A percentile compares a stretch with the other conserved stretches of the same genome.
phyloP scores from a whole-genome alignment of 73 alveolate genomes.

The Blepharisma stoltei region DNA sequence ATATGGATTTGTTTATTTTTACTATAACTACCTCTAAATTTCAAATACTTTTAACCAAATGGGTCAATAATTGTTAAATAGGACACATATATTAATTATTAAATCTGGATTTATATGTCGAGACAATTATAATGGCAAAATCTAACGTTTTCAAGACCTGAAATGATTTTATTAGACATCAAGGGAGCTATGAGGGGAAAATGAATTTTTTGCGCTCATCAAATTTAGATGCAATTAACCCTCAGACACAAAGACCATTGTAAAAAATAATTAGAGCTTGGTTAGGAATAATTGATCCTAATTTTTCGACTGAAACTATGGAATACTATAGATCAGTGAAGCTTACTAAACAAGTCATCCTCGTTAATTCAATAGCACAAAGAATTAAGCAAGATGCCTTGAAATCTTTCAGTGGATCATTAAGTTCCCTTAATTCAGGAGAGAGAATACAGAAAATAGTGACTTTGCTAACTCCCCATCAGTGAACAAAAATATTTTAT shows the following conservation, averaged over 20 bases:
- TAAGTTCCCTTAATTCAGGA: not conserved
- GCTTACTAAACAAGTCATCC: not conserved
- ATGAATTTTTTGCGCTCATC: not conserved
- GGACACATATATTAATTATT: no score
- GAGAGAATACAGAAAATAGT: not conserved
- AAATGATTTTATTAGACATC: not conserved
- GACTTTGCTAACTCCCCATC: not conserved
- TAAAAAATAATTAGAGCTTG: constrained; percentile 3
- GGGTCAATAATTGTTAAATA: no score
- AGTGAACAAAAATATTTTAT: no score
- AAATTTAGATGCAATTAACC: not conserved
- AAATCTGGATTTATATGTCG: no score
- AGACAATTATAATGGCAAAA: no score
- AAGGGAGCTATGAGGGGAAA: not conserved
- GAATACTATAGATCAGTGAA: not conserved
- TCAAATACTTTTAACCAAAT: no score
- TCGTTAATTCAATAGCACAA: not conserved
- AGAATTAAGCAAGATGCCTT: not conserved
- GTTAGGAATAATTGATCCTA: constrained; percentile 15
- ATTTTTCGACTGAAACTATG: constrained; percentile 5
- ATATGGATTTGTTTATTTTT: no score
- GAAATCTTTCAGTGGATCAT: not conserved
- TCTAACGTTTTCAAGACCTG: constrained; percentile 5
- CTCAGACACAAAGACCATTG: constrained; percentile 4
- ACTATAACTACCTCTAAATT: no score